phyloP scores from a whole-genome alignment of 805 yeast genomes.

The Wickerhamiella sergipiensis region DNA sequence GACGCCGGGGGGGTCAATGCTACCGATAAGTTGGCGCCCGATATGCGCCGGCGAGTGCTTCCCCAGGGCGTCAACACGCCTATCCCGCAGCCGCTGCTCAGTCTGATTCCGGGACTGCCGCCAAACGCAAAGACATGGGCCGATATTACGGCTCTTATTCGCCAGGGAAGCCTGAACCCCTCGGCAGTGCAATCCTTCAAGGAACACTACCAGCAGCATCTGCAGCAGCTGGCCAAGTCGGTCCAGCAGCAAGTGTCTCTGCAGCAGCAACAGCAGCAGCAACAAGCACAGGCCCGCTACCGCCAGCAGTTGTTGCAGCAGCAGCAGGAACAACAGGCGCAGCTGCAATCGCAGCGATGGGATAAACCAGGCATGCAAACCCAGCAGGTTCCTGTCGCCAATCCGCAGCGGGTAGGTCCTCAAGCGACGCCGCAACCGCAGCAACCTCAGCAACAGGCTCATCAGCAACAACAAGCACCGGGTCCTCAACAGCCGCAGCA shows the following conservation, averaged over 20 bases:
- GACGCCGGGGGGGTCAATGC: neutral
- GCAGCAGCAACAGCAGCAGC: conserved; percentile 1
- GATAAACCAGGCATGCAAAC: conserved; percentile 2
- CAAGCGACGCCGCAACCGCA: conserved; percentile 14
- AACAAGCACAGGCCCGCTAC: neutral
- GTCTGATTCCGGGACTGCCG: conserved; percentile 63
- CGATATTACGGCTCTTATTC: conserved; percentile 46
- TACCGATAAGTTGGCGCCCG: neutral
- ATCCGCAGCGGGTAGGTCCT: neutral
- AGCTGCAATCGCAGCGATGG: conserved; percentile 14
- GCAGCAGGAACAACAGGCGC: conserved; percentile 7
- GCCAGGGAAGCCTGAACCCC: conserved; percentile 13
- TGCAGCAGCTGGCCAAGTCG: conserved; percentile 11
- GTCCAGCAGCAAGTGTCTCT: conserved; percentile 23
- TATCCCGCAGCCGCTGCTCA: conserved; percentile 55
- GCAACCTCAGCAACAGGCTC: conserved; percentile 14
- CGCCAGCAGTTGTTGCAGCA: neutral
- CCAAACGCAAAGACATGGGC: conserved; percentile 72
- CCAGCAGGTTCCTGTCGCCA: neutral
- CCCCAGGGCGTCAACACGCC: conserved; percentile 34
- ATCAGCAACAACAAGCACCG: conserved; percentile 7
- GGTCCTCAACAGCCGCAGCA: conserved; percentile 7
- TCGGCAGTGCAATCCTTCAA: conserved; percentile 20
- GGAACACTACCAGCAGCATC: conserved; percentile 18
- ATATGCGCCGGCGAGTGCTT: conserved; percentile 8